Evolutionary conservation across 495 filamentous ascomycete genomes (phyloP).

Genomic region (Choiromyces venosus): DNA sequence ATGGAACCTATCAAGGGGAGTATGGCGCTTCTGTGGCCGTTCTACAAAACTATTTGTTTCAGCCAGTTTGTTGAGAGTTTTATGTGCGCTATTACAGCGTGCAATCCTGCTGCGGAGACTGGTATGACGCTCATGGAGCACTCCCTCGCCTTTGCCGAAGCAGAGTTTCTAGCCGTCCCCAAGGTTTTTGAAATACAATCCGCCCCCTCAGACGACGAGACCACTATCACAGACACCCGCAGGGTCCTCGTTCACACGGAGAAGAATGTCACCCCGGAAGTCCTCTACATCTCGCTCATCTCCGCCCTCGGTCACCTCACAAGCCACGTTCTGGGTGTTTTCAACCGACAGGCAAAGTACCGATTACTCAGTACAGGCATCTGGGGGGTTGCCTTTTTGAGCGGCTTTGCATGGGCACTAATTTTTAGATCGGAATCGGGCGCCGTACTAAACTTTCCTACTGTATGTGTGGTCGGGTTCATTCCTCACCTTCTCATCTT

Average conservation of each 20-base stretch:
- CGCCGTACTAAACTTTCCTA: slow-evolving; percentile 71
- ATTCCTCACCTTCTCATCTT: slow-evolving; percentile 85
- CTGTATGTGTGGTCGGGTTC: slow-evolving; percentile 90
- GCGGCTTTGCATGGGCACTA: slow-evolving; percentile 41
- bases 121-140: slow-evolving; percentile 97
- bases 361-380: slow-evolving; percentile 78
- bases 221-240: slow-evolving; percentile 32
- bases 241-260: slow-evolving; percentile 32
- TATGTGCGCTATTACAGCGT: slow-evolving; percentile 82
- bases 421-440: slow-evolving; percentile 39
- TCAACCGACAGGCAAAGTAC: slow-evolving; percentile 69
- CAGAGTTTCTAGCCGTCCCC: slow-evolving; percentile 56
- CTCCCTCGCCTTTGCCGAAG: slow-evolving; percentile 92
- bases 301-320: slow-evolving; percentile 83
- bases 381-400: slow-evolving; percentile 74
- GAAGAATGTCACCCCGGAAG: slow-evolving; percentile 78
- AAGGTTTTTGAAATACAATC: slow-evolving; percentile 28
- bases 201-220: slow-evolving; percentile 1
- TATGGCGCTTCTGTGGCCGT: slow-evolving; percentile 76
- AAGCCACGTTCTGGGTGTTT: slow-evolving; percentile 72
- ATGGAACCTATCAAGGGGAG: slow-evolving; percentile 59
- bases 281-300: slow-evolving; percentile 79
- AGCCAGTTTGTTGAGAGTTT: slow-evolving; percentile 86
- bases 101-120: slow-evolving; percentile 70
- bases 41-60: slow-evolving; percentile 74